Conservation (phyloP, 129 eudicot genomes). For the Ambrosia trifida region DNA sequence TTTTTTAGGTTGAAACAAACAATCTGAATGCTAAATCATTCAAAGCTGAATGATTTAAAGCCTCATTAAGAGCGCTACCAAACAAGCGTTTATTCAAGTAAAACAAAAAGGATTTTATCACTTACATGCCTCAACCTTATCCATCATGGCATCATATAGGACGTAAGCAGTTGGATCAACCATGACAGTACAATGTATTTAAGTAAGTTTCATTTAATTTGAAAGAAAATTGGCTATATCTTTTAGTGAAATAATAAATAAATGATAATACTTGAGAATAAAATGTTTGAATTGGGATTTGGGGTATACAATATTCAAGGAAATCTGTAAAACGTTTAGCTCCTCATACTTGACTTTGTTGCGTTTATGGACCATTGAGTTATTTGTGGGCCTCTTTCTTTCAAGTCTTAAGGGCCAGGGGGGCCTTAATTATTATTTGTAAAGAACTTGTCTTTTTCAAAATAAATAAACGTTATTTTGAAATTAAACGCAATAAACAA, state of each 20-base stretch:
- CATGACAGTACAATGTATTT: not conserved
- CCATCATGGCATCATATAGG: not conserved
- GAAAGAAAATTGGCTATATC: not conserved
- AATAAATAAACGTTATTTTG: not conserved
- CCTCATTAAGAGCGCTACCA: too few relatives aligned
- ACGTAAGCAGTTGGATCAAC: not conserved
- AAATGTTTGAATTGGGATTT: too few relatives aligned
- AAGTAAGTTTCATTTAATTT: conserved; percentile 7
- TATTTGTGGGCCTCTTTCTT: not conserved
- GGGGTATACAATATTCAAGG: too few relatives aligned
- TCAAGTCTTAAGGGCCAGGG: not conserved
- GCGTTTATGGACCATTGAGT: not conserved
- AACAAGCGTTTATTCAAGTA: too few relatives aligned
- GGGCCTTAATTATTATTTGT: not conserved
- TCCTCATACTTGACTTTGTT: conserved; percentile 6
- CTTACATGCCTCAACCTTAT: not conserved
- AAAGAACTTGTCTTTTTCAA: not conserved
- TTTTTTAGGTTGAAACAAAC: too few relatives aligned
- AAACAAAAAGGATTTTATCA: not conserved
- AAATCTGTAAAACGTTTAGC: not conserved
- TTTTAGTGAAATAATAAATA: too few relatives aligned
- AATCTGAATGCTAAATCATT: too few relatives aligned
- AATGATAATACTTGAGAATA: too few relatives aligned
- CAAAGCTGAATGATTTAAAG: too few relatives aligned
- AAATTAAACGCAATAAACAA: not conserved